Conservation (phyloP, 2,329 filamentous ascomycete species). For the Talaromyces atroroseus region DNA sequence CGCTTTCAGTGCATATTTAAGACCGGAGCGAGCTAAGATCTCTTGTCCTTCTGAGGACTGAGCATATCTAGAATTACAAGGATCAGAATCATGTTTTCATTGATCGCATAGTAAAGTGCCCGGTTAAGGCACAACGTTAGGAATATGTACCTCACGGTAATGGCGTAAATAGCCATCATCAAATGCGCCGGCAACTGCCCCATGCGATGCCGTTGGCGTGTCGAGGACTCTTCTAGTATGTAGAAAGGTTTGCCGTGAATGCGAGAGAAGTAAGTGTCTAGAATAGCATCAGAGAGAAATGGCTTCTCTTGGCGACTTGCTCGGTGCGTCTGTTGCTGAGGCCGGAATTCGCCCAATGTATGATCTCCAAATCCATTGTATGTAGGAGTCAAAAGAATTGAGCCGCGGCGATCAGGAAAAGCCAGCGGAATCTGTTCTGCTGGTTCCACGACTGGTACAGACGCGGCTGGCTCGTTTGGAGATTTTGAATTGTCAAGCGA, state of each 20-base stretch:
- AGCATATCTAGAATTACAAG: conserved; percentile 54
- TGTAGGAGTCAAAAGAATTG: conserved; percentile 16
- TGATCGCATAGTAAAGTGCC: not conserved
- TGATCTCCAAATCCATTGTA: conserved; percentile 16
- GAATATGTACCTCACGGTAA: conserved; percentile 54
- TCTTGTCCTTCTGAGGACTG: conserved; percentile 62
- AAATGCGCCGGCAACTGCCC: conserved; percentile 56
- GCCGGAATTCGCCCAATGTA: conserved; percentile 13
- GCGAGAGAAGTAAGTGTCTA: conserved; percentile 74
- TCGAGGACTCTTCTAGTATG: conserved; percentile 70
- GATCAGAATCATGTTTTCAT: conserved; percentile 16
- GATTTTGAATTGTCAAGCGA: conserved; percentile 13
- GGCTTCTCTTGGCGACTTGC: conserved; percentile 43
- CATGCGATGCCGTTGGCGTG: conserved; percentile 65
- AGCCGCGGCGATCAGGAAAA: conserved; percentile 15
- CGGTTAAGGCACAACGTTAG: not conserved
- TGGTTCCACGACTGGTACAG: conserved; percentile 7
- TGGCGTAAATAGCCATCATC: conserved; percentile 51
- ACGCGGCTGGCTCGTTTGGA: conserved; percentile 16
- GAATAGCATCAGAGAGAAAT: conserved; percentile 53
- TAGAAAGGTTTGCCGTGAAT: conserved; percentile 79
- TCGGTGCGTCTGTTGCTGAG: conserved; percentile 20
- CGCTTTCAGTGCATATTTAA: conserved; percentile 67
- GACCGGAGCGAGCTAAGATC: conserved; percentile 61
- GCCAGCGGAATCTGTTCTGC: conserved; percentile 16